Evolutionary conservation across 2,329 filamentous ascomycete species (phyloP), one percentile per base, ranked within the genome.

Genomic region (Paecilomyces niveus): DNA sequence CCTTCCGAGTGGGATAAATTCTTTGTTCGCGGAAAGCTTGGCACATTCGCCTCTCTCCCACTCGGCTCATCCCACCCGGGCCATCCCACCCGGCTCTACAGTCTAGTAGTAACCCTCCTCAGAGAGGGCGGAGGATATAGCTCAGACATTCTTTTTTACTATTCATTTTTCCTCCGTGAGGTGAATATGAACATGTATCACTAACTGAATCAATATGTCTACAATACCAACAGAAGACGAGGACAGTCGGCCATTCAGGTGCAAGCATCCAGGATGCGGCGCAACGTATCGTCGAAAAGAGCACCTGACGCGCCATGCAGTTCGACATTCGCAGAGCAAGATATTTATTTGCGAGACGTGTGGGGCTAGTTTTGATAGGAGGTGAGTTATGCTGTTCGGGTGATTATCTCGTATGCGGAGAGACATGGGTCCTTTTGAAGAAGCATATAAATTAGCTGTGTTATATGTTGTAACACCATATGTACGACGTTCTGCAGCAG

Each of bases 221-320:
- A 15, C 50, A 18, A 8, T 13, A 13, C 22, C 50, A 24, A 55
- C 3, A 60, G 60, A 35, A 35, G 22, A 39, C 52, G 50, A 31
- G 18, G 11, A 26, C 29, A 18, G 6, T 52, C 56, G 45, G 22
- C 59, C 57, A 24, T 63, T 60, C 54, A 32, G 33, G 24, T 68
- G 66, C 33, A 32, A 54, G 13, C 57, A 62, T 53, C 65, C 65
- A 7, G 60, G 54, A 32, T 67, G 66, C 49, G 57, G 51, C n/a
- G 61, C 63, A 3, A 60, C 53, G 24, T 67, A 68, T 59, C 60
- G 53, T 18, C 66, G 63, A 52, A 68, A 63, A 59, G 66, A 68
- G 55, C 66, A 68, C 57, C 55, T 68, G 6, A 61, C 63, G 35
- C 61, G 65, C 35, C 66, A 68, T 50, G 39, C 54, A 31, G 53